Base-by-base conservation (phyloP, 768 basidiomycete species). In the Boletus sp. region DNA sequence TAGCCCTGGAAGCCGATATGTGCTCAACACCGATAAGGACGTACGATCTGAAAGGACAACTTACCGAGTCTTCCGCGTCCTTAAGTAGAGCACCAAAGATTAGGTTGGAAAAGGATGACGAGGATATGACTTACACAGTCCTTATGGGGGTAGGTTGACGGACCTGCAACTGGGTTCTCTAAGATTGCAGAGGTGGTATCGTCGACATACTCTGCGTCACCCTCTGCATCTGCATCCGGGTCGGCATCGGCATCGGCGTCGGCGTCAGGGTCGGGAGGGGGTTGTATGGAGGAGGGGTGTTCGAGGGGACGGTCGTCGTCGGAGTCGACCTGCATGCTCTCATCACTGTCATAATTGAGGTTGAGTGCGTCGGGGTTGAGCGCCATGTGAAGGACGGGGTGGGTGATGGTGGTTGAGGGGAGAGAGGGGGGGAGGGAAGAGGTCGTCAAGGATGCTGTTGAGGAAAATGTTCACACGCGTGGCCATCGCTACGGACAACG, bases 281-380 rank as follows among this genome's bases (percentile, higher is more conserved):
- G 51, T 5, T 20, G 67, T 7, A n/a, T 33, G 52, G 72, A 69
- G 46, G 64, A 42, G 28, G 62, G 41, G 3, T 15, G 56, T 7
- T 59, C 28, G 37, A 54, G 33, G 32, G 58, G 56, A 24, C 57
- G 62, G 73, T 80, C 79, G 60, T 72, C 65, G 69, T 82, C 83
- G 57, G 83, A 83, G 79, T 89, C 87, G 73, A 89, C 73, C 68
- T 86, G 80, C 88, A 90, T 89, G 69, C 84, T 82, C 65, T 84
- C 76, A 58, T 77, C 76, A 60, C 74, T 75, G 74, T 70, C 69
- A 45, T 85, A 86, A 72, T 76, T 76, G 71, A 83, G 73, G 74
- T 77, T 77, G 71, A 83, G 81, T 63, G 76, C 75, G 65, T 74
- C 73, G 65, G 73, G 64, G 49, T 60, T 67, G 70, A 65, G 71